Conservation (phyloP, 1,139 yeast genomes). For the Taphrina confusa region DNA sequence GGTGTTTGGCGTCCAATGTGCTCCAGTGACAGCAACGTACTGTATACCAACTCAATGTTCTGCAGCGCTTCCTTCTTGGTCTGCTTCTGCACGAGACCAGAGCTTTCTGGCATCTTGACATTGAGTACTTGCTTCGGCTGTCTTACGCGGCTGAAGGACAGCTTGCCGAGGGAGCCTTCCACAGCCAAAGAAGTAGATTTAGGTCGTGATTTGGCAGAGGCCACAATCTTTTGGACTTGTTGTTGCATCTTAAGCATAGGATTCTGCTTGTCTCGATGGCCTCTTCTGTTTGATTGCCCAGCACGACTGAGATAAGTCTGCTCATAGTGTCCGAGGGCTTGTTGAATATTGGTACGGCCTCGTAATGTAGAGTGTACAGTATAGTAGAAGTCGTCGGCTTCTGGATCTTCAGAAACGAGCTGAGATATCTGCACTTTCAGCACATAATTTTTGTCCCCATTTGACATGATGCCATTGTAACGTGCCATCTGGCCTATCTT, state of each 20-base stretch:
- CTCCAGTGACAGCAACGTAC: conserved; percentile 76
- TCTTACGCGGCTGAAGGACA: conserved; percentile 76
- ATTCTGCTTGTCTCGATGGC: conserved; percentile 79
- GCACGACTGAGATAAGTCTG: conserved; percentile 93
- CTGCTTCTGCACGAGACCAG: conserved; percentile 48
- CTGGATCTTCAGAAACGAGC: conserved; percentile 95
- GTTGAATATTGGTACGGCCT: conserved; percentile 45
- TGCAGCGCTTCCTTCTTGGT: conserved; percentile 46
- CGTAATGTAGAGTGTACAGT: conserved; percentile 90
- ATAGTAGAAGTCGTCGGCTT: conserved; percentile 92
- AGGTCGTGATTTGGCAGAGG: conserved; percentile 89
- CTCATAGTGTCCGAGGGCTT: conserved; percentile 67
- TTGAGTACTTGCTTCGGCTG: conserved; percentile 87
- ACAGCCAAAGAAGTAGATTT: conserved; percentile 68
- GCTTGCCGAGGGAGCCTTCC: conserved; percentile 91
- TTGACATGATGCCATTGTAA: conserved; percentile 93
- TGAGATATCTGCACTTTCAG: conserved; percentile 93
- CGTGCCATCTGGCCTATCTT: conserved; percentile 59
- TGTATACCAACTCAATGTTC: conserved; percentile 72
- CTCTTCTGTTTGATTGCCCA: conserved; percentile 85
- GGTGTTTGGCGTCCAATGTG: conserved; percentile 65
- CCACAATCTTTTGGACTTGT: conserved; percentile 94
- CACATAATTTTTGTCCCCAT: conserved; percentile 92
- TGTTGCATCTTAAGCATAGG: conserved; percentile 98
- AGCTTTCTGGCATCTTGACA: conserved; percentile 48